These are phyloP conservation scores for Brassica nigra DNA, from an alignment of 345 rosid species.

Conservation along the genomic window DNA sequence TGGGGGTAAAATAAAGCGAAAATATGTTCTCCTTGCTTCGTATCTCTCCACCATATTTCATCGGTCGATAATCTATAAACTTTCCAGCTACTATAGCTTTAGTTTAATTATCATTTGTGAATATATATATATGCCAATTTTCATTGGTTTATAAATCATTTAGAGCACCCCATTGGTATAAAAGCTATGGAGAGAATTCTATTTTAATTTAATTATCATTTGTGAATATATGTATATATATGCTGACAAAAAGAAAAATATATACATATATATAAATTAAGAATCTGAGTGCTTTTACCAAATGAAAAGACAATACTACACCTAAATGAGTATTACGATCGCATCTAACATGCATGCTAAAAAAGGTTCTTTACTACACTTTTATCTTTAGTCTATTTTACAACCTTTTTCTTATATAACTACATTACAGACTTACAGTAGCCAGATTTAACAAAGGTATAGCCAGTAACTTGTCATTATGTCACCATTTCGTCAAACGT, in stretches of 20 bases:
- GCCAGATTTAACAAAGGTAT: neutral
- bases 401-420: conserved; percentile 2
- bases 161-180: neutral
- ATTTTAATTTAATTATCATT: neutral
- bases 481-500: conserved; percentile 7
- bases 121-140: no score
- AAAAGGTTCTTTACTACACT: conserved; percentile 31
- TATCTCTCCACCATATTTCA: neutral
- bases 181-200: neutral
- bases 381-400: conserved; percentile 4
- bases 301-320: conserved; percentile 2
- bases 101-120: no score
- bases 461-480: neutral
- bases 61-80: neutral
- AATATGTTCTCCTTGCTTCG: neutral
- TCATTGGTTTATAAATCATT: neutral
- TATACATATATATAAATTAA: neutral
- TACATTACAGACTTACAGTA: neutral
- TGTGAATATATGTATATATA: neutral
- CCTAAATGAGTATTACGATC: conserved; percentile 22
- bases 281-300: conserved; percentile 2
- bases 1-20: neutral
- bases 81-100: no score
- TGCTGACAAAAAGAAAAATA: no score
- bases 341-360: conserved; percentile 33